Evolutionary conservation across 2,329 filamentous ascomycete species (phyloP), one percentile per base, ranked within the genome.

Genomic region (Myriosclerotinia curreyana): DNA sequence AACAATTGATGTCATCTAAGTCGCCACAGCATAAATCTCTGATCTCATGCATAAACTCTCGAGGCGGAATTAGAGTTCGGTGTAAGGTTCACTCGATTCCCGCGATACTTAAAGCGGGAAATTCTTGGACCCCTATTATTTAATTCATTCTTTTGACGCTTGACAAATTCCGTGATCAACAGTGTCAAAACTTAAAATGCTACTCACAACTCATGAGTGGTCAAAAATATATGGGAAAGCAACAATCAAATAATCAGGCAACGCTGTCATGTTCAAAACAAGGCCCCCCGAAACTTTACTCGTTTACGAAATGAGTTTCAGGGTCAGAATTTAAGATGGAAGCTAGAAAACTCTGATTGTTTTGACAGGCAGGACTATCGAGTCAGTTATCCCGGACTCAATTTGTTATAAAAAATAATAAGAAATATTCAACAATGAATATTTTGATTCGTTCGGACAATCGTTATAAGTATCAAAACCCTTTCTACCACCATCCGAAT

Each of bases 401-500:
- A 55, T n/a, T 28, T 38, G 44, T 22, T 25, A 46, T 38, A 49
- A n/a, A n/a, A 9, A 3, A 48, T 48, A 49, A 34, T 22, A 12
- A 15, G 12, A 56, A 49, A 62, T 48, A 38, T 40, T 40, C 15
- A 31, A 3, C 25, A 5, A 25, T n/a, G 40, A 62, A 58, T 62
- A 62, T 62, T 62, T 62, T 62, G 0, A 62, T 62, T 62, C 60
- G 51, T 40, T 14, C 60, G 60, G 60, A 40, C 5, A 49, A 42
- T 56, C 52, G 8, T 40, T 15, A 22, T 48, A 15, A 58, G 22
- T 62, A 5, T 49, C 50, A 46, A 62, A 56, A 20, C 6, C 20
- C 25, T 40, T 52, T n/a, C 2, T 12, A 22, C 49, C 40, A 53
- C 40, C 25, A 56, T 62, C 40, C 42, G 28, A 62, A 56, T 62